phyloP scores from a whole-genome alignment of 352 stramenopile genomes.

The Pseudoperonospora humuli region DNA sequence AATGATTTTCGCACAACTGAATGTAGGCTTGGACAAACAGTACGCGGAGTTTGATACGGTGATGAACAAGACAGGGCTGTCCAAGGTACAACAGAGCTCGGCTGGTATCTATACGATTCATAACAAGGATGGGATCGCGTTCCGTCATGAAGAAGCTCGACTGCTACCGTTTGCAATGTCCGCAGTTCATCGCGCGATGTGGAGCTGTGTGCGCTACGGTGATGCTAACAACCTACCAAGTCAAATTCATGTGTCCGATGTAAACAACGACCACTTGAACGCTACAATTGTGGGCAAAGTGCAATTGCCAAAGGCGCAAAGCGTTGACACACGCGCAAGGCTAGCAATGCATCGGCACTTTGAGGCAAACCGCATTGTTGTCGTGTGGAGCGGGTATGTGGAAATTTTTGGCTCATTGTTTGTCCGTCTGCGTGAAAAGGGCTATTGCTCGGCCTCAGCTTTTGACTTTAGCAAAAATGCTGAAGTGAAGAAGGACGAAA shows the following conservation, averaged over 20 bases:
- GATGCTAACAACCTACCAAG: too few relatives aligned
- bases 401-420: conserved; percentile 25
- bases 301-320: conserved; percentile 11
- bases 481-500: too few relatives aligned
- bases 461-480: too few relatives aligned
- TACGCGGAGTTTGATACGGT: too few relatives aligned
- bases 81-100: conserved; percentile 3
- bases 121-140: conserved; percentile 3
- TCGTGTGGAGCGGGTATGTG: conserved; percentile 27
- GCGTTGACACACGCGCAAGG: conserved; percentile 10
- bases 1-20: too few relatives aligned
- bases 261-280: conserved; percentile 24
- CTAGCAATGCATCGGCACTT: too few relatives aligned
- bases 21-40: too few relatives aligned
- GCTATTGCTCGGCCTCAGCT: too few relatives aligned
- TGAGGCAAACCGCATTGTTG: conserved; percentile 12
- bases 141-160: conserved; percentile 16
- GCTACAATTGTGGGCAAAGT: conserved; percentile 22
- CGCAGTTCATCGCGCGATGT: conserved; percentile 22
- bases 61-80: too few relatives aligned
- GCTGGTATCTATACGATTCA: conserved; percentile 4
- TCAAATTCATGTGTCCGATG: too few relatives aligned
- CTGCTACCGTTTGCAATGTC: conserved; percentile 22
- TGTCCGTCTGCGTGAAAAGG: conserved; percentile 29
- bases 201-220: conserved; percentile 12